phyloP scores from a whole-genome alignment of 2,329 filamentous ascomycete species.

The Bertia moriformis region DNA sequence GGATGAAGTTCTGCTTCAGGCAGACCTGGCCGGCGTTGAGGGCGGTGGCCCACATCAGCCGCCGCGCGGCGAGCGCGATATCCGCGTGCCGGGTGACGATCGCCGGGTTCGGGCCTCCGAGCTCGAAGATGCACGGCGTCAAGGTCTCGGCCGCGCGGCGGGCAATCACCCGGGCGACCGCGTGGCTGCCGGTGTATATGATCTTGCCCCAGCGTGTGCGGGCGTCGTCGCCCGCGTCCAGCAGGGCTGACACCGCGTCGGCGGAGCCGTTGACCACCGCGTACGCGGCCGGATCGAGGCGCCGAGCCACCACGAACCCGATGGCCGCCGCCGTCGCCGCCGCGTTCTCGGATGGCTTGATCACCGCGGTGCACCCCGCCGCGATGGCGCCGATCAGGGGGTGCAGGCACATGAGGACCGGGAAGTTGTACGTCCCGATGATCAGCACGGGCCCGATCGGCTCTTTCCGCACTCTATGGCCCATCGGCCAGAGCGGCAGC shows the following conservation, averaged over 20 bases:
- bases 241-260: conserved; percentile 64
- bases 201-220: conserved; percentile 85
- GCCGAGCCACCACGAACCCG: conserved; percentile 61
- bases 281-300: conserved; percentile 67
- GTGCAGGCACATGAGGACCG: conserved; percentile 63
- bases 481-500: conserved; percentile 52
- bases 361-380: conserved; percentile 73
- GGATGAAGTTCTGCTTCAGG: conserved; percentile 80
- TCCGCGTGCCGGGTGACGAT: conserved; percentile 78
- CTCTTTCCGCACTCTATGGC: conserved; percentile 69
- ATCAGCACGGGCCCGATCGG: conserved; percentile 71
- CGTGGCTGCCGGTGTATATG: conserved; percentile 75
- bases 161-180: conserved; percentile 72
- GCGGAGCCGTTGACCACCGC: conserved; percentile 67
- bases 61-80: conserved; percentile 63
- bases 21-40: conserved; percentile 84
- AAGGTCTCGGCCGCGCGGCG: conserved; percentile 80
- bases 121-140: conserved; percentile 77
- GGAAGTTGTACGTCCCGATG: conserved; percentile 91
- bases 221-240: conserved; percentile 37
- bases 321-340: conserved; percentile 65
- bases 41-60: conserved; percentile 79
- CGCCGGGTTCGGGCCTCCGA: conserved; percentile 83
- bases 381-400: conserved; percentile 81
- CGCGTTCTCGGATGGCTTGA: conserved; percentile 82